Percentiles rank a stretch among this genome's conserved stretches.
Conservation (phyloP, 2,329 filamentous ascomycete genomes). For the Trichoderma breve region DNA sequence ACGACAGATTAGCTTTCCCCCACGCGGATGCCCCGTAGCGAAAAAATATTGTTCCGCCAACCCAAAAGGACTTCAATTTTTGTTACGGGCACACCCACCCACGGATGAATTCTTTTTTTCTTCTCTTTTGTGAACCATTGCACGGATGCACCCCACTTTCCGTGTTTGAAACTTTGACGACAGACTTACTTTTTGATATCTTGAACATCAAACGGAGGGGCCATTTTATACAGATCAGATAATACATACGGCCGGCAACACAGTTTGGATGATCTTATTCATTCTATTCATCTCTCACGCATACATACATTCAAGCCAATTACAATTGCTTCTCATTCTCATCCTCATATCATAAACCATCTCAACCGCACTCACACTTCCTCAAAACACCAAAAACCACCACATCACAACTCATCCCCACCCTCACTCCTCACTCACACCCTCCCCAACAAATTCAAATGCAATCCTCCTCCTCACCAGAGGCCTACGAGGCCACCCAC, state of each 20-base stretch:
- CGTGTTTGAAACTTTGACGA: neutral
- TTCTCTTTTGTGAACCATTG: neutral
- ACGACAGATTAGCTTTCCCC: neutral
- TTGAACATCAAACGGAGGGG: neutral
- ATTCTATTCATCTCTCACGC: neutral
- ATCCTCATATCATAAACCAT: neutral
- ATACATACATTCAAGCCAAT: neutral
- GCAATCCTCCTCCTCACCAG: conserved; percentile 34
- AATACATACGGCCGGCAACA: neutral
- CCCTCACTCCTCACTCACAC: neutral
- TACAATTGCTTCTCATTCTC: neutral
- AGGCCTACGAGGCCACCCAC: conserved; percentile 76
- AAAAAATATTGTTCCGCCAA: neutral
- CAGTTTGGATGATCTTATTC: neutral
- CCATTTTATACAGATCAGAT: neutral
- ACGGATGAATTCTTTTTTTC: neutral
- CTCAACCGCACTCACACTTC: neutral
- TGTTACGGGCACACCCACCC: neutral
- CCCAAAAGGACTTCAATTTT: neutral
- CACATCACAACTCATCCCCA: neutral
- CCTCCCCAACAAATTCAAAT: neutral
- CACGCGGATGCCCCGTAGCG: neutral
- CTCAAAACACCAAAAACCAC: neutral
- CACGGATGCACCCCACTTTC: neutral
- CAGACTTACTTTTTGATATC: neutral